Evolutionary conservation across 148 eudicot species (phyloP).

Genomic region (Chenopodium formosanum): DNA sequence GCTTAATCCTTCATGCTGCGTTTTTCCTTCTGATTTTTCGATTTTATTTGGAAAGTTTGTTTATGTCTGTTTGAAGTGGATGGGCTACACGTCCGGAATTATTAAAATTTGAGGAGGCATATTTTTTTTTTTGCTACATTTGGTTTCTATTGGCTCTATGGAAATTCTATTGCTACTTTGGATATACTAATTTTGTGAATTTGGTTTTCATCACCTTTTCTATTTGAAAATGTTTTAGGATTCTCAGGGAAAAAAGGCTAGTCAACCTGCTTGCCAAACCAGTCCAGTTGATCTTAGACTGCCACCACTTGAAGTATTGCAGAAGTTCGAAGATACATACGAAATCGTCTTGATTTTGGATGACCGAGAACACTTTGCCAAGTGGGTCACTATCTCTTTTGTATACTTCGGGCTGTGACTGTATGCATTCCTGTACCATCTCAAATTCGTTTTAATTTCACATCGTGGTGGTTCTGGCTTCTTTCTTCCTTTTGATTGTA

Average conservation of each 20-base stretch:
- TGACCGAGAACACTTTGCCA: slow-evolving; percentile 77
- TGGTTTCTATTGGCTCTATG: neutral
- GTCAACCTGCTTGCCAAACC: slow-evolving; percentile 28
- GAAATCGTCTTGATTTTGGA: slow-evolving; percentile 77
- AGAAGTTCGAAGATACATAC: slow-evolving; percentile 73
- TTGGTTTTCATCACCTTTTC: neutral
- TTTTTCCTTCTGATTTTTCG: neutral
- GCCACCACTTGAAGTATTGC: slow-evolving; percentile 76
- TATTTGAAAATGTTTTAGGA: slow-evolving; percentile 36
- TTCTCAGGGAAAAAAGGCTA: slow-evolving; percentile 27
- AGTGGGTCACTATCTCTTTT: slow-evolving; percentile 47
- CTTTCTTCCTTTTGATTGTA: neutral
- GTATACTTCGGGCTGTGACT: neutral
- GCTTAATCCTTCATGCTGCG: neutral
- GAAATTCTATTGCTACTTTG: neutral
- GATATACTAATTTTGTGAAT: neutral
- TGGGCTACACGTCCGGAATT: neutral
- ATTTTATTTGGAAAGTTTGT: neutral
- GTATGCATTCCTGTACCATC: neutral
- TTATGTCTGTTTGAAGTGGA: neutral
- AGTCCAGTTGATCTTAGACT: slow-evolving; percentile 39
- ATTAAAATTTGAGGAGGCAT: neutral
- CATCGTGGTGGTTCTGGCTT: neutral
- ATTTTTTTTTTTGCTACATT: neutral
- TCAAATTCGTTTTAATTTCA: neutral